These are phyloP conservation scores for Geranium rotundifolium DNA, from an alignment of 345 rosid genomes.

Conservation along the genomic window DNA sequence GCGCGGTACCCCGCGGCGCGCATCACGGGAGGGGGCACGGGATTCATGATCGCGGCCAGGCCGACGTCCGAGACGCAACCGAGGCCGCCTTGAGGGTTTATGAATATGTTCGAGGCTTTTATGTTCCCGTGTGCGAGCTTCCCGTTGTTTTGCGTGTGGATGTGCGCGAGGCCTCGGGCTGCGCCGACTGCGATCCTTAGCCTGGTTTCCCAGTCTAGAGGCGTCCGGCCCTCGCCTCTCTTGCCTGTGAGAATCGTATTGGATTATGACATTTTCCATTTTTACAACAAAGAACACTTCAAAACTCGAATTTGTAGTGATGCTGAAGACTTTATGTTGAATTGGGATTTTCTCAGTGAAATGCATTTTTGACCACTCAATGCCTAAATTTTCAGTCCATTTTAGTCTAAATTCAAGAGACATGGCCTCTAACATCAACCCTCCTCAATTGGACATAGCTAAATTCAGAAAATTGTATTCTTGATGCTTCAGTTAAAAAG, in stretches of 20 bases:
- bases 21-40: conserved; percentile 38
- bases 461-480: too few species aligned
- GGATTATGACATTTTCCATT: too few species aligned
- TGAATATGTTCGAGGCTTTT: conserved; percentile 81
- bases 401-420: background rate
- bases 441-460: background rate
- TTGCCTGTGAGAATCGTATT: conserved; percentile 58
- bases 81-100: conserved; percentile 35
- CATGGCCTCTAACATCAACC: background rate
- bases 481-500: too few species aligned
- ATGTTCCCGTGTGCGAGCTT: conserved; percentile 85
- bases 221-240: conserved; percentile 35
- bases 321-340: too few species aligned
- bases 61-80: conserved; percentile 75
- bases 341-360: too few species aligned
- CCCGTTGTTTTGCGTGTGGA: conserved; percentile 58
- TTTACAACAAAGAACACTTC: too few species aligned
- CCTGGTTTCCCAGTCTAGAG: conserved; percentile 80
- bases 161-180: conserved; percentile 65
- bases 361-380: background rate
- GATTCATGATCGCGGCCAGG: conserved; percentile 56
- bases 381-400: background rate
- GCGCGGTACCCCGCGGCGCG: conserved; percentile 79
- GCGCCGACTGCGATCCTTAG: conserved; percentile 59
- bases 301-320: too few species aligned